Evolutionary conservation across 208 protist species (phyloP).

Genomic region (Trypanosomatidae sp.): DNA sequence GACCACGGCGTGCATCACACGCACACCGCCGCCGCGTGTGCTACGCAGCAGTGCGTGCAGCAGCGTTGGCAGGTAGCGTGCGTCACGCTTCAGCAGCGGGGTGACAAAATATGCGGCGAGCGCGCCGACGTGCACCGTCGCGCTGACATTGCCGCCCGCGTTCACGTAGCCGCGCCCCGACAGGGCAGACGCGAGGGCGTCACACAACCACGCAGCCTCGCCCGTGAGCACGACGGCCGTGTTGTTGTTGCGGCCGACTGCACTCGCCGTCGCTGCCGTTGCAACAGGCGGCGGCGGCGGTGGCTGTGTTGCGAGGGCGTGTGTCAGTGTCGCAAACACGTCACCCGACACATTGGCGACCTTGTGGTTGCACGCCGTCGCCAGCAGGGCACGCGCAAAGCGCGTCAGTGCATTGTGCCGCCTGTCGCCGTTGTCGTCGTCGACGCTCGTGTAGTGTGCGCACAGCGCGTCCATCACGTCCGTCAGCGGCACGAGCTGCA

Average conservation of each 20-base stretch:
- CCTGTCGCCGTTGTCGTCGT: background rate
- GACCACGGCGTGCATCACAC: conserved; percentile 53
- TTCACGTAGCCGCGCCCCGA: conserved; percentile 20
- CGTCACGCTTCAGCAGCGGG: conserved; percentile 44
- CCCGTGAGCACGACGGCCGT: conserved; percentile 1
- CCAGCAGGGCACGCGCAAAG: conserved; percentile 38
- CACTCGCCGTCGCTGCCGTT: too few species aligned
- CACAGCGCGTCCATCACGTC: conserved; percentile 29
- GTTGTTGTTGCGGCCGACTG: too few species aligned
- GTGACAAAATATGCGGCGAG: conserved; percentile 66
- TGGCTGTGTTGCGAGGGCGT: too few species aligned
- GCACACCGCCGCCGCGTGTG: conserved; percentile 6
- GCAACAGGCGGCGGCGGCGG: too few species aligned
- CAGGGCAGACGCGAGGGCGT: conserved; percentile 39
- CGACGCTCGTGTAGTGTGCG: conserved; percentile 8
- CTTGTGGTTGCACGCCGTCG: conserved; percentile 65
- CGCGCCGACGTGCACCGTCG: conserved; percentile 39
- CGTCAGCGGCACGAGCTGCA: conserved; percentile 23
- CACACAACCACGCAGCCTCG: too few species aligned
- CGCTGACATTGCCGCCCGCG: conserved; percentile 28
- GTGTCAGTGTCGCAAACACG: conserved; percentile 38
- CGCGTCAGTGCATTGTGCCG: conserved; percentile 4
- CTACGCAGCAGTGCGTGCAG: conserved; percentile 8
- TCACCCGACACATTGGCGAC: conserved; percentile 68
- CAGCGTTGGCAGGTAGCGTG: conserved; percentile 7